Evolutionary conservation across 768 basidiomycete species (phyloP), one percentile per base, ranked within the genome.

Genomic region (Strobilomyces echinocephalus): DNA sequence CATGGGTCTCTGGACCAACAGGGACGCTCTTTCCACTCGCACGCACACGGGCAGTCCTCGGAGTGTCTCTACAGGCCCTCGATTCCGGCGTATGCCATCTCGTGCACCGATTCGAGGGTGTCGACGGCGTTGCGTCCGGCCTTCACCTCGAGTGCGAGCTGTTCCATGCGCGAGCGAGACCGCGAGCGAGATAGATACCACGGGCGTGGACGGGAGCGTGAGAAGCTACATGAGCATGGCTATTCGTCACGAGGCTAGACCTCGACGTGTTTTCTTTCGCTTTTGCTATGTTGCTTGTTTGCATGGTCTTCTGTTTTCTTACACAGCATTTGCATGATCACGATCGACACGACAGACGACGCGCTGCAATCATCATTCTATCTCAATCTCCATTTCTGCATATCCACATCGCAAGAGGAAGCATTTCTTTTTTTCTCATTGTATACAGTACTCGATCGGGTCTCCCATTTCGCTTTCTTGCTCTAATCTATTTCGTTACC

Each of bases 41-140:
- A 44, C n/a, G 21, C 53, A 1, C 55, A 54, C 16, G 26, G 36
- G 0, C 60, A 62, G 24, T 28, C 24, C 14, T 53, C 67, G 11
- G 67, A 66, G 9, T 66, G 50, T 16, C 62, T 69, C 3, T 69
- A 69, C 47, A 62, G 58, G 42, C 69, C 67, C 3, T 69, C 69
- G 16, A 65, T 69, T 15, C 51, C 67, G 1, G 67, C 69, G 3
- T 69, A 69, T 50, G 67, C 67, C 9, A 57, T 69, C 21, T 69
- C 67, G 9, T 69, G 67, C 11, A 69, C 68, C 8, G 68, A 69
- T 57, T 60, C 67, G 18, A 59, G 61, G 60, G 68, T 70, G n/a
- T 70, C 69, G 50, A 69, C 68, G 2, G 69, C 69, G 5, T 52
- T 71, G 45, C 65, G 68, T 6, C 68, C 68, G 26, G 68, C 68